Conservation (phyloP, 2,329 filamentous ascomycete species). For the Aureobasidium sp. region DNA sequence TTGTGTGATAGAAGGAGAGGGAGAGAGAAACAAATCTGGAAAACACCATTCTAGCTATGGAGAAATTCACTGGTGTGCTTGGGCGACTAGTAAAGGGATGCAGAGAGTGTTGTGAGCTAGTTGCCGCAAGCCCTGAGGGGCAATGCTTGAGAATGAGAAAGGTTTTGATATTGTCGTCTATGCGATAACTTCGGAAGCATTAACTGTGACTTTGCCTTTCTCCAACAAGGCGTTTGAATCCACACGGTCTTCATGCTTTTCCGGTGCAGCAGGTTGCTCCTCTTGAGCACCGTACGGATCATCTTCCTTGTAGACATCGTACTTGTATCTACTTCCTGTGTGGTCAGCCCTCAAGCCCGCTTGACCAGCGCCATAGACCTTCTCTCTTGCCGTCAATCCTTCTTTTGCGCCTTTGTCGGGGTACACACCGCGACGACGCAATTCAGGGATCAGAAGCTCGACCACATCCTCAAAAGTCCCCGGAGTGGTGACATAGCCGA, state of each 20-base stretch:
- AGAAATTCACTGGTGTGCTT: too few species aligned
- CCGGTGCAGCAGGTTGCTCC: neutral
- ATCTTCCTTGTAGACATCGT: constrained; percentile 52
- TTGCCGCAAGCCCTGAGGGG: too few species aligned
- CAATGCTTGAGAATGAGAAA: too few species aligned
- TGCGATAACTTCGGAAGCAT: neutral
- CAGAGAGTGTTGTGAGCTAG: too few species aligned
- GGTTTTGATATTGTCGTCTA: too few species aligned
- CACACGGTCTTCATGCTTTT: neutral
- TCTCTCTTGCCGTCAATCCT: constrained; percentile 34
- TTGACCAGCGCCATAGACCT: constrained; percentile 54
- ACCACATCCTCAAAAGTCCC: constrained; percentile 46
- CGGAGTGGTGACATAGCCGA: constrained; percentile 32
- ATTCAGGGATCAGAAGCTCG: constrained; percentile 41
- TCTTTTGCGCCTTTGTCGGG: neutral
- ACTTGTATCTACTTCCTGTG: constrained; percentile 51
- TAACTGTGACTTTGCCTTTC: neutral
- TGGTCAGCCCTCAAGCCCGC: constrained; percentile 50
- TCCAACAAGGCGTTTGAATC: neutral
- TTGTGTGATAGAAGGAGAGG: too few species aligned
- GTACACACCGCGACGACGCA: constrained; percentile 29
- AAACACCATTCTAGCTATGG: too few species aligned
- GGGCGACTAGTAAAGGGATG: too few species aligned
- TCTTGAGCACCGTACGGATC: constrained; percentile 22
- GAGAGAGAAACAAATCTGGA: too few species aligned